Percentiles rank a stretch among this genome's conserved stretches.
Evolutionary conservation across 192 early-diverging fungal species (phyloP).

Genomic region (Entrophospora sp.): DNA sequence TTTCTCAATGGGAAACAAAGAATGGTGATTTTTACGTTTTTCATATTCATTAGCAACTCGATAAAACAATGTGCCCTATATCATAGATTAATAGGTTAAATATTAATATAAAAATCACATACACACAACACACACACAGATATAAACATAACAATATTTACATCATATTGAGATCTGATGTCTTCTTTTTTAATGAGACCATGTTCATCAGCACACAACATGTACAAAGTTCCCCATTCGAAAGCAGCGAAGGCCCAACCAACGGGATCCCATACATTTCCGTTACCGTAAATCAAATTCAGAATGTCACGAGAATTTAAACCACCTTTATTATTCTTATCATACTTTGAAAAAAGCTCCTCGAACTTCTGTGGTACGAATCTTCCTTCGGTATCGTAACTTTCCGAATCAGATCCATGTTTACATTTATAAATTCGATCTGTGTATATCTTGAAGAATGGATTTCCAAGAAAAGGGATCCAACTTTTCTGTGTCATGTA

Average conservation of each 20-base stretch:
- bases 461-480: slow-evolving; percentile 33
- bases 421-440: slow-evolving; percentile 39
- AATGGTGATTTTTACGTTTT: too few species aligned
- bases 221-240: slow-evolving; percentile 9
- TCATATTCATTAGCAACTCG: too few species aligned
- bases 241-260: neutral
- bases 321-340: slow-evolving; percentile 25
- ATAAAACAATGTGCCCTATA: too few species aligned
- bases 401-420: slow-evolving; percentile 43
- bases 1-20: too few species aligned
- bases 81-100: too few species aligned
- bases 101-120: too few species aligned
- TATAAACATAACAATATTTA: too few species aligned
- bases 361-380: slow-evolving; percentile 48
- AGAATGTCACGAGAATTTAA: slow-evolving; percentile 22
- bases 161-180: neutral
- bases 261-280: slow-evolving; percentile 28
- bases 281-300: slow-evolving; percentile 19
- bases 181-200: neutral
- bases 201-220: neutral
- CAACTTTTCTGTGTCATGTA: slow-evolving; percentile 30
- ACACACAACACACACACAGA: too few species aligned
- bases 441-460: slow-evolving; percentile 36
- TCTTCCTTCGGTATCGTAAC: slow-evolving; percentile 35
- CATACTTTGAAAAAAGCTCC: slow-evolving; percentile 39